Evolutionary conservation across 345 rosid genomes (phyloP), one percentile per base, ranked within the genome.

Genomic region (Nasturtium officinale): DNA sequence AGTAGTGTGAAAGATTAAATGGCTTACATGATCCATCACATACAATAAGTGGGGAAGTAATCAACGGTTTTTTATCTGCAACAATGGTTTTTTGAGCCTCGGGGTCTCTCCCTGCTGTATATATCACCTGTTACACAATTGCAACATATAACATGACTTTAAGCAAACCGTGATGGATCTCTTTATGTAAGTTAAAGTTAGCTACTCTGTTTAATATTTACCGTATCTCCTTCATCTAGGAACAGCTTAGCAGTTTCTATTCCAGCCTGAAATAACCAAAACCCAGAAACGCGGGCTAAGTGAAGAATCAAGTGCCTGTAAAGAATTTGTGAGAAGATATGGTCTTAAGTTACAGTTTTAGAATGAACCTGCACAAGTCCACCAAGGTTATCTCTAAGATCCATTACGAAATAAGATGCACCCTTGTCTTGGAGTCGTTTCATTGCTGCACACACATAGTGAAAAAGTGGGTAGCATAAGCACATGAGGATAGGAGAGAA

Each of bases 311-410:
- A 61, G 35, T 54, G 6, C 0, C 1, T 5, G 2, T 21, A 60
- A 50, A 38, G 13, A 25, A 75, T 16, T 59, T 21, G 5, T 17
- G 16, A 2, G 46, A 59, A 51, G 60, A 51, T 21, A 57, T 59
- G 37, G 9, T 45, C 50, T 23, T 16, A 58, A 61, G 64, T 64
- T 26, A 52, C 20, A 66, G 67, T 8, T 65, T 11, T 26, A 10
- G 9, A 50, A 65, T 28, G 45, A 52, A 93, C 98, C 92, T 91
- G 96, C 28, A 94, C 97, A 37, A 94, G 85, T 72, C 98, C 98
- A 71, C 98, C 98, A 55, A 88, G 98, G 81, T 94, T 94, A 78
- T 94, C 96, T 86, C 96, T 83, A 74, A 93, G 98, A 83, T 93
- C 98, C 85, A 93, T 76, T 37, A 93, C 78, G 32, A 90, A 90